These are phyloP conservation scores for Rubus parviflorus DNA, from an alignment of 306 rosid genomes.

Conservation along the genomic window DNA sequence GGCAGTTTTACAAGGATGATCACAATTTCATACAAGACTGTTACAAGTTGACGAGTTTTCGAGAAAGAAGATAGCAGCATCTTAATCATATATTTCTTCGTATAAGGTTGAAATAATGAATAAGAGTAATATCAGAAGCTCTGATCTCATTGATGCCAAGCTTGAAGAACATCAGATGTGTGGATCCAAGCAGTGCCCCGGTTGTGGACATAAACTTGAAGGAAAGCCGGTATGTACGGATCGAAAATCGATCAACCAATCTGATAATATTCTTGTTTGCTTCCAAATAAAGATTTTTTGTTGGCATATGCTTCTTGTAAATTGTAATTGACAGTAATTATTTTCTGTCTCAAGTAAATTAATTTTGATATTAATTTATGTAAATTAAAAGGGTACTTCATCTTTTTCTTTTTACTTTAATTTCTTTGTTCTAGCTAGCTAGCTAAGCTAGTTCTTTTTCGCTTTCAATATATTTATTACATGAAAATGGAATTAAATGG, in stretches of 20 bases:
- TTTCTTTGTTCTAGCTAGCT: slow-evolving; percentile 19
- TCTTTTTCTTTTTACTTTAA: slow-evolving; percentile 26
- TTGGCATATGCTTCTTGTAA: slow-evolving; percentile 5
- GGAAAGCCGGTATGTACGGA: slow-evolving; percentile 64
- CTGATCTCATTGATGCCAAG: slow-evolving; percentile 94
- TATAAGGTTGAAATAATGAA: slow-evolving; percentile 28
- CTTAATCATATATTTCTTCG: slow-evolving; percentile 10
- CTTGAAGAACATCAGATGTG: slow-evolving; percentile 94
- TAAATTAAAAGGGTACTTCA: slow-evolving; percentile 31
- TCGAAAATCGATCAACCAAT: not conserved
- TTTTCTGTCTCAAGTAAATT: slow-evolving; percentile 4
- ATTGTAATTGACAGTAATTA: slow-evolving; percentile 1
- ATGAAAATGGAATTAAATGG: not conserved
- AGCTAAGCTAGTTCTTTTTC: not conserved
- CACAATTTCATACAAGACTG: slow-evolving; percentile 16
- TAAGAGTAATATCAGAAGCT: slow-evolving; percentile 58
- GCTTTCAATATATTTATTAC: slow-evolving; percentile 9
- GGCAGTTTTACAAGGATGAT: slow-evolving; percentile 13
- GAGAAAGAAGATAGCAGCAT: slow-evolving; percentile 32
- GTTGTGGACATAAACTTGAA: slow-evolving; percentile 92
- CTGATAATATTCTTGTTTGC: not conserved
- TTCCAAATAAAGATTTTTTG: not conserved
- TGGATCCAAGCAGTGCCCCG: slow-evolving; percentile 96
- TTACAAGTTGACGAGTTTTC: slow-evolving; percentile 24
- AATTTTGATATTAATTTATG: not conserved